phyloP scores from a whole-genome alignment of 2,329 filamentous ascomycete genomes.

The Boeremia lycopersici region DNA sequence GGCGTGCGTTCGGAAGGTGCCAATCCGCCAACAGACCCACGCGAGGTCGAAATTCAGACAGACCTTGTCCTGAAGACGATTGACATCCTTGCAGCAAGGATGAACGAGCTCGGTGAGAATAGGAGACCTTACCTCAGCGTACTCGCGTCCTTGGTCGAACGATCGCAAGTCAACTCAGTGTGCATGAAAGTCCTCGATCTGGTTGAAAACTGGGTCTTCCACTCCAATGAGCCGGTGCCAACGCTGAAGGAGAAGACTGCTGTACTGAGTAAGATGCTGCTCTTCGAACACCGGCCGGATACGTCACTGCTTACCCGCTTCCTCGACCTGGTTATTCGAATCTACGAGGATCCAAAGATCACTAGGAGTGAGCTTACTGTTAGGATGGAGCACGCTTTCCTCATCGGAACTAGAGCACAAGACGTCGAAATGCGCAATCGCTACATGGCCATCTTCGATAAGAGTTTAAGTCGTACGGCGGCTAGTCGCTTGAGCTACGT shows the following conservation, averaged over 20 bases:
- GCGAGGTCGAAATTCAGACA: slow-evolving; percentile 87
- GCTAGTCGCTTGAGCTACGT: slow-evolving; percentile 89
- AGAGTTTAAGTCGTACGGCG: slow-evolving; percentile 89
- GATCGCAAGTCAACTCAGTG: slow-evolving; percentile 83
- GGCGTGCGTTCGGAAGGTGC: slow-evolving; percentile 59
- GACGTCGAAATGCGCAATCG: slow-evolving; percentile 97
- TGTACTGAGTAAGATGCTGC: slow-evolving; percentile 97
- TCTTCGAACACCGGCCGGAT: slow-evolving; percentile 86
- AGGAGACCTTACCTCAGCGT: slow-evolving; percentile 93
- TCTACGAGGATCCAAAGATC: slow-evolving; percentile 97
- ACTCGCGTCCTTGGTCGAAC: slow-evolving; percentile 91
- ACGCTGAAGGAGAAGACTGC: slow-evolving; percentile 99
- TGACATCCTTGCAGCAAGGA: slow-evolving; percentile 87
- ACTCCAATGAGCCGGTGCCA: slow-evolving; percentile 91
- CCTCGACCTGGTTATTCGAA: slow-evolving; percentile 92
- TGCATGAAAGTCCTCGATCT: slow-evolving; percentile 93
- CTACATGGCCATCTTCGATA: slow-evolving; percentile 96
- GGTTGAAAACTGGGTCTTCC: slow-evolving; percentile 96
- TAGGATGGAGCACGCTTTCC: slow-evolving; percentile 95
- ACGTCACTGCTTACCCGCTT: slow-evolving; percentile 89
- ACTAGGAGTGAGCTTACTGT: slow-evolving; percentile 94
- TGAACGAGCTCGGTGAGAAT: slow-evolving; percentile 90
- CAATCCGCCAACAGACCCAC: slow-evolving; percentile 68
- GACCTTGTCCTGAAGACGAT: slow-evolving; percentile 93
- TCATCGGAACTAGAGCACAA: slow-evolving; percentile 90